Percentiles rank a stretch among this genome's conserved stretches.
These are phyloP conservation scores for Rheum nobile DNA, from an alignment of 148 eudicot genomes.

Conservation along the genomic window DNA sequence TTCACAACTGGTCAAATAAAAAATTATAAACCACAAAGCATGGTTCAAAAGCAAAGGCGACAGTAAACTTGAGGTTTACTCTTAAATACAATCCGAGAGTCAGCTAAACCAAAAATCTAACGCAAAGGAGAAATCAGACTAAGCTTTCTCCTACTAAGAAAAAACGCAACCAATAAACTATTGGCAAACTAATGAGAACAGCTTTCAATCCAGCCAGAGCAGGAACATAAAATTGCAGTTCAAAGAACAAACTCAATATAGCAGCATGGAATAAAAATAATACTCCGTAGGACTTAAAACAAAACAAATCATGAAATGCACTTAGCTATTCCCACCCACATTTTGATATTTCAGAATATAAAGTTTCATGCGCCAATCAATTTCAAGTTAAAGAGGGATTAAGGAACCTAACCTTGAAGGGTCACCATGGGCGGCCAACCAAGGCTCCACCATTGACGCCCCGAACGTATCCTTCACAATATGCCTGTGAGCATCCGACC, in stretches of 20 bases:
- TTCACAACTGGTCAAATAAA: background rate
- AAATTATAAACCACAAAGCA: background rate
- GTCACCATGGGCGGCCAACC: slow-evolving; percentile 97
- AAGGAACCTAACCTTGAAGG: slow-evolving; percentile 56
- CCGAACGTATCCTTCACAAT: slow-evolving; percentile 74
- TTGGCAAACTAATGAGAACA: background rate
- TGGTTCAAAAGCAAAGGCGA: background rate
- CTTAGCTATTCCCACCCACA: background rate
- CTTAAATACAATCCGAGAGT: background rate
- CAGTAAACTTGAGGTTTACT: background rate
- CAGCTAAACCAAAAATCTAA: background rate
- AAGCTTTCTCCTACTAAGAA: background rate
- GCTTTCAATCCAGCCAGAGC: background rate
- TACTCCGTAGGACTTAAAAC: background rate
- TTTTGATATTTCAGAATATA: background rate
- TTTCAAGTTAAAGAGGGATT: background rate
- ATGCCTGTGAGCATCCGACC: slow-evolving; percentile 45
- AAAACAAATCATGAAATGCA: background rate
- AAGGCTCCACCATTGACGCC: slow-evolving; percentile 88
- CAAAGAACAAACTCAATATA: background rate
- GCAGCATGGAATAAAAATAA: background rate
- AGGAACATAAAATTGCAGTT: background rate
- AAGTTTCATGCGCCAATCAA: background rate
- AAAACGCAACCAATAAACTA: background rate
- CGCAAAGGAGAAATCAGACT: slow-evolving; percentile 4